Evolutionary conservation across 345 rosid genomes (phyloP).

Genomic region (Ricinus communis): DNA sequence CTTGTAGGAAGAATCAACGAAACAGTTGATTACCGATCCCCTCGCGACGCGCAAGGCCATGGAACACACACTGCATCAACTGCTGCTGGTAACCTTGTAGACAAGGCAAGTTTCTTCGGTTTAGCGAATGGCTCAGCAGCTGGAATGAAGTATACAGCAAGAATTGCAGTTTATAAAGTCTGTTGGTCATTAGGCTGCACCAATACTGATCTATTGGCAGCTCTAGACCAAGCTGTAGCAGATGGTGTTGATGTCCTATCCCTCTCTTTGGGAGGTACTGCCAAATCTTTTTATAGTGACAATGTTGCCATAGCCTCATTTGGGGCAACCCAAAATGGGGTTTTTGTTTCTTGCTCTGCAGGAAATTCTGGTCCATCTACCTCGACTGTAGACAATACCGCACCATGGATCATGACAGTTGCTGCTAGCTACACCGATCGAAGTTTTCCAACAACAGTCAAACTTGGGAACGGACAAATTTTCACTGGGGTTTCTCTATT

Average conservation of each 20-base stretch:
- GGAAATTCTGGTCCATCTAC: conserved; percentile 66
- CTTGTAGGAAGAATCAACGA: conserved; percentile 44
- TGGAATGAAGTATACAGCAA: conserved; percentile 65
- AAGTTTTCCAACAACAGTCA: conserved; percentile 60
- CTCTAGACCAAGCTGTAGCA: conserved; percentile 58
- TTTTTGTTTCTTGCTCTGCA: conserved; percentile 79
- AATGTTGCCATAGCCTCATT: conserved; percentile 57
- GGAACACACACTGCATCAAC: conserved; percentile 92
- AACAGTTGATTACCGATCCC: conserved; percentile 56
- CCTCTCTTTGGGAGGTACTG: conserved; percentile 57
- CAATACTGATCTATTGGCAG: conserved; percentile 58
- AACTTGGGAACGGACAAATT: conserved; percentile 45
- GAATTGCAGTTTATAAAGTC: conserved; percentile 72
- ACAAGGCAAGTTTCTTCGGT: conserved; percentile 48
- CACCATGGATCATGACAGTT: conserved; percentile 89
- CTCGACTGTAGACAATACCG: conserved; percentile 55
- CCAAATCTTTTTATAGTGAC: conserved; percentile 60
- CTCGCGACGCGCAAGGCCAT: conserved; percentile 73
- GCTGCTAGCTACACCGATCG: conserved; percentile 75
- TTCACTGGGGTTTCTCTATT: conserved; percentile 55
- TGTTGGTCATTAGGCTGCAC: conserved; percentile 72
- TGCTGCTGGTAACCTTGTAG: conserved; percentile 56
- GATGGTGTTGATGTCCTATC: conserved; percentile 84
- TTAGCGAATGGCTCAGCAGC: conserved; percentile 57
- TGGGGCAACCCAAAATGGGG: conserved; percentile 51